A percentile compares a stretch with the other conserved stretches of the same genome.
Evolutionary conservation across 371 early-diverging fungal species (phyloP).

Genomic region (Mucor saturninus): DNA sequence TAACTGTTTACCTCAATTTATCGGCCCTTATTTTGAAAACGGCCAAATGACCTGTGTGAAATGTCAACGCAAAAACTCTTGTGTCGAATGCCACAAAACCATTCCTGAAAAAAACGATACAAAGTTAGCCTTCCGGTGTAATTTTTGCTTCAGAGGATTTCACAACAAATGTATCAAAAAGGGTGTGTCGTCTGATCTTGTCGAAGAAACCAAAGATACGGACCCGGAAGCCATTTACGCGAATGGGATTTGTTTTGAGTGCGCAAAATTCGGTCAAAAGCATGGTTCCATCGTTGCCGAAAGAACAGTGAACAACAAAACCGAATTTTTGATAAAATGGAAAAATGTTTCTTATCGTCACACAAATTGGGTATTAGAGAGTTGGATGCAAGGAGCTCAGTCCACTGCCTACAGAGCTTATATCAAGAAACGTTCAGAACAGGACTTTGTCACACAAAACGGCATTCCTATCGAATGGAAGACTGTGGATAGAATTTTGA

Average conservation of each 20-base stretch:
- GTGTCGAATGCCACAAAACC: neutral
- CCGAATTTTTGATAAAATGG: constrained; percentile 58
- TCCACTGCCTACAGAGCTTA: constrained; percentile 32
- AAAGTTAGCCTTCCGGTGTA: constrained; percentile 41
- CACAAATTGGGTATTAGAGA: constrained; percentile 60
- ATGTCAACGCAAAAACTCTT: neutral
- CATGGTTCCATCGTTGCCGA: neutral
- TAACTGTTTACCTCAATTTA: constrained; percentile 27
- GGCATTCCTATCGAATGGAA: constrained; percentile 30
- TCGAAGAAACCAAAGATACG: constrained; percentile 11
- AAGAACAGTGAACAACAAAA: constrained; percentile 1
- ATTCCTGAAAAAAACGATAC: neutral
- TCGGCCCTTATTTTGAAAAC: neutral
- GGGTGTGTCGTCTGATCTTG: constrained; percentile 6
- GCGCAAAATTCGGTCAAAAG: constrained; percentile 18
- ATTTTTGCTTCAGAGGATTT: constrained; percentile 41
- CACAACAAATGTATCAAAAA: constrained; percentile 41
- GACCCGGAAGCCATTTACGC: constrained; percentile 30
- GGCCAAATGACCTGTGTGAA: neutral
- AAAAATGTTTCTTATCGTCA: constrained; percentile 57
- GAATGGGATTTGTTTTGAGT: constrained; percentile 48
- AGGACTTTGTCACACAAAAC: neutral
- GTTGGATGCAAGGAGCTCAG: constrained; percentile 42
- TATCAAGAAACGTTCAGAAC: constrained; percentile 14
- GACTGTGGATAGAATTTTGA: constrained; percentile 53